Conservation (phyloP, 139 green algal genomes). For the Prasinococcaceae sp. region DNA sequence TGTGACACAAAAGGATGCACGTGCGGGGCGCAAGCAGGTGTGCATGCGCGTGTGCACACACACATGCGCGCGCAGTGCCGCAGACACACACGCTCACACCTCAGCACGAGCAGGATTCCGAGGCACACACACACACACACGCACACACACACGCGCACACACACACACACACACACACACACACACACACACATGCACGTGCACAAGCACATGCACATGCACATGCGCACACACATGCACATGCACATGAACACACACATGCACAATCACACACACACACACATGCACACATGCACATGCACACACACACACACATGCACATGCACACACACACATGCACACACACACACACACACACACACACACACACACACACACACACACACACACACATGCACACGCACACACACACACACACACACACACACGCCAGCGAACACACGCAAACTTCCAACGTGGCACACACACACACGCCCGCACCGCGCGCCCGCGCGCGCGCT, state of each 20-base stretch:
- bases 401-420: too few species aligned
- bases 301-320: slow-evolving; percentile 7
- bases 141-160: background rate
- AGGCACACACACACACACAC: background rate
- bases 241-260: background rate
- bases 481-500: too few species aligned
- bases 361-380: too few species aligned
- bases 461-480: too few species aligned
- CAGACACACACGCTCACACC: background rate
- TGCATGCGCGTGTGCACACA: background rate
- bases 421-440: too few species aligned
- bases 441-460: too few species aligned
- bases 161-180: background rate
- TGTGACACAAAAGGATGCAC: too few species aligned
- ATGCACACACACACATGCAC: background rate
- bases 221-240: background rate
- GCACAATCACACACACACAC: background rate
- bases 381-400: too few species aligned
- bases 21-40: background rate
- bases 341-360: too few species aligned
- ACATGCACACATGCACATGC: background rate
- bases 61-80: background rate
- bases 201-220: slow-evolving; percentile 1
- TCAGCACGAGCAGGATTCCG: background rate
- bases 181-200: background rate